Base-by-base conservation (phyloP, 768 basidiomycete genomes). In the Hygrophorus pudorinus region DNA sequence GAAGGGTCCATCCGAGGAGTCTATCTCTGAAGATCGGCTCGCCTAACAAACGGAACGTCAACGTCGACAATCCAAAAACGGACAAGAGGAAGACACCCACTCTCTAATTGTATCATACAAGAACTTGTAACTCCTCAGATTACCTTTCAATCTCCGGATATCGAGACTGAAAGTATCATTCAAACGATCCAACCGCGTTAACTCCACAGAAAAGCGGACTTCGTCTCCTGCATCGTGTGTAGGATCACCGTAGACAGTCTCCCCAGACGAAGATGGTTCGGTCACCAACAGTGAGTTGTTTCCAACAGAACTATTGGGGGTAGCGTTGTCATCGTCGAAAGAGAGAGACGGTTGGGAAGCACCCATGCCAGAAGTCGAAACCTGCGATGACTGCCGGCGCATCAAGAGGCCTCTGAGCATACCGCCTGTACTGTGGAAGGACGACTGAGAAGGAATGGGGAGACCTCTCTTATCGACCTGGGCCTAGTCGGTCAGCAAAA, bases 191-290 rank as follows among this genome's bases (percentile, higher is more conserved):
- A 99, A 71, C 54, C 86, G 70, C 38, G 94, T 97, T 50, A 99
- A 65, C 67, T 99, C 96, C 49, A 97, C 85, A 10, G 81, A 88
- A 70, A 98, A 98, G 53, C 88, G 79, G 53, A 99, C 90, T 78
- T 98, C 96, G 54, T 94, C 94, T 24, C 91, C 91, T 14, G 78
- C 77, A 56, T 98, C 96, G 53, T 85, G 76, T 3, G 71, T 58
- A n/a, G 66, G 53, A 45, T 87, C 87, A 11, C 93, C 93, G 55
- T 94, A 97, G 16, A 82, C 57, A 16, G 80, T 65, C 44, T 82
- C 75, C n/a, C 56, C 51, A 41, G 63, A 64, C n/a, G 66, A 30
- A 31, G 60, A 41, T 1, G 71, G 64, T 47, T 78, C 77, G 20
- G 58, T 34, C 13, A 35, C 30, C n/a, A 35, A n/a, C n/a, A n/a